Evolutionary conservation across 352 stramenopile species (phyloP).

Genomic region (Phytophthora pistaciae): DNA sequence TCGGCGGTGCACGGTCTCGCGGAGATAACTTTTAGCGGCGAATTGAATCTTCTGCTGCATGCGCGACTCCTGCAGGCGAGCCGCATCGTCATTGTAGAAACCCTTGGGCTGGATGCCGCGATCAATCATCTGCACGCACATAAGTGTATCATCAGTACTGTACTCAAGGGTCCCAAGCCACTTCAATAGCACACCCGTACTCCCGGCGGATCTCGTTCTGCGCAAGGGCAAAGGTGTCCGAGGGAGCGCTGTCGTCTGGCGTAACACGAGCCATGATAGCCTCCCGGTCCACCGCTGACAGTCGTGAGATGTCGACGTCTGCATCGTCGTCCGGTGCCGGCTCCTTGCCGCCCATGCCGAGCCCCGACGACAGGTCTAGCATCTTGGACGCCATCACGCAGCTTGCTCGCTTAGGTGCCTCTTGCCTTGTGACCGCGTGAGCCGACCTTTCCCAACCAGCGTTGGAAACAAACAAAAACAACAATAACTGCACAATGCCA

Average conservation of each 20-base stretch:
- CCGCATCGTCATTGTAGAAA: constrained; percentile 88
- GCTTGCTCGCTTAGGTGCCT: background rate
- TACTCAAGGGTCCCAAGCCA: background rate
- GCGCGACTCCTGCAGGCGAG: constrained; percentile 74
- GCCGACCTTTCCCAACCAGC: constrained; percentile 24
- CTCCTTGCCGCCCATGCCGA: constrained; percentile 52
- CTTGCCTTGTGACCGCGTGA: constrained; percentile 3
- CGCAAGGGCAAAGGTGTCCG: constrained; percentile 75
- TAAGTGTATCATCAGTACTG: background rate
- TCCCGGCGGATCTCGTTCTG: constrained; percentile 88
- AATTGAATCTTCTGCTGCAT: constrained; percentile 76
- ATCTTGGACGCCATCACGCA: constrained; percentile 26
- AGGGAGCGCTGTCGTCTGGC: constrained; percentile 69
- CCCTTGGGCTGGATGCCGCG: constrained; percentile 86
- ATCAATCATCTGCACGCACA: constrained; percentile 73
- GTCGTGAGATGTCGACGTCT: constrained; percentile 71
- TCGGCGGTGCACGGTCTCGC: constrained; percentile 79
- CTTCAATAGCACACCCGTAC: constrained; percentile 27
- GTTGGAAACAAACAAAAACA: constrained; percentile 3
- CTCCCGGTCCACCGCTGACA: constrained; percentile 69
- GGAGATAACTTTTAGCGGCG: constrained; percentile 78
- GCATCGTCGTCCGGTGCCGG: constrained; percentile 66
- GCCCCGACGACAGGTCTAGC: constrained; percentile 47
- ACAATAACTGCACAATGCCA: constrained; percentile 7
- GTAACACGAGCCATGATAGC: constrained; percentile 76